Conservation (phyloP, 352 stramenopile genomes). For the Saprolegnia parasitica region DNA sequence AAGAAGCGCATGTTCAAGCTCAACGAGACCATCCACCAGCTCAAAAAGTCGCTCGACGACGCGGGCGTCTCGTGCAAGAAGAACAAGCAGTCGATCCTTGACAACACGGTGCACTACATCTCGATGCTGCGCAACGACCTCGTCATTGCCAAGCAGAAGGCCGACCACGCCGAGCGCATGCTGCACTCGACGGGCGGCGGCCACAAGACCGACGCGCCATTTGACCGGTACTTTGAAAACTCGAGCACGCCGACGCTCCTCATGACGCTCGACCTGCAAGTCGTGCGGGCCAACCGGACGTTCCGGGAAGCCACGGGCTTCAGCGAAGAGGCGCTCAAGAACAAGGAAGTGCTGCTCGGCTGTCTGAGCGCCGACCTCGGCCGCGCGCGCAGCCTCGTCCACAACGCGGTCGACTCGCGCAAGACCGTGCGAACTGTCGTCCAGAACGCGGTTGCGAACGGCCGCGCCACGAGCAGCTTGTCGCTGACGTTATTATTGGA, state of each 20-base stretch:
- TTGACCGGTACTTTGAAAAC: conserved; percentile 64
- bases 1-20: conserved; percentile 89
- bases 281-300: conserved; percentile 51
- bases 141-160: conserved; percentile 29
- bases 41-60: conserved; percentile 50
- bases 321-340: conserved; percentile 45
- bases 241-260: conserved; percentile 55
- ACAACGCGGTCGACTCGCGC: conserved; percentile 28
- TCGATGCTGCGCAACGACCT: conserved; percentile 47
- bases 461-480: conserved; percentile 27
- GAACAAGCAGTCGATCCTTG: conserved; percentile 72
- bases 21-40: conserved; percentile 77
- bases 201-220: conserved; percentile 32
- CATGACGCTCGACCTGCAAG: conserved; percentile 45
- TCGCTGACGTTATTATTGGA: conserved; percentile 29
- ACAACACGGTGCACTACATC: conserved; percentile 69
- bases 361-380: conserved; percentile 45
- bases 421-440: conserved; percentile 28
- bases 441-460: conserved; percentile 27
- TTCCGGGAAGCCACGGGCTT: conserved; percentile 41
- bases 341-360: conserved; percentile 48
- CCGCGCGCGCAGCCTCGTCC: conserved; percentile 19
- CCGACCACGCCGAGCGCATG: conserved; percentile 49
- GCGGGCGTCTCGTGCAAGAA: conserved; percentile 72
- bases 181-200: conserved; percentile 38